These are phyloP conservation scores for Leccinum variicolor DNA, from an alignment of 768 basidiomycete genomes.

Conservation along the genomic window DNA sequence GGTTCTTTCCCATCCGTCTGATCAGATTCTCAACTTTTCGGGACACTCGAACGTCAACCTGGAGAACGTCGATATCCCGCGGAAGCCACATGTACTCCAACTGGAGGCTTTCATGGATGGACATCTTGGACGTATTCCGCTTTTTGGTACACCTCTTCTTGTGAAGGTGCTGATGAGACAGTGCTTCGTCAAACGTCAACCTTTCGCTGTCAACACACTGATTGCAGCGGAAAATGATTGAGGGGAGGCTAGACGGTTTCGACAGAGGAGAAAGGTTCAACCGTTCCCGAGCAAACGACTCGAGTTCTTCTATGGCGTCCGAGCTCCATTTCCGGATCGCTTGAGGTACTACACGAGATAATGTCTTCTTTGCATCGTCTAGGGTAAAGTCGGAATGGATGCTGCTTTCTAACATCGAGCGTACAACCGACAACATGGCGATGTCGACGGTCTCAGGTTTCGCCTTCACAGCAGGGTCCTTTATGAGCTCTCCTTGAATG, in stretches of 20 bases:
- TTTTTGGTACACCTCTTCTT: neutral
- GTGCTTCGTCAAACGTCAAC: constrained; percentile 4
- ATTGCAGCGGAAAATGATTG: constrained; percentile 12
- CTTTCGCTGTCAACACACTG: neutral
- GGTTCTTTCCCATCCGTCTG: constrained; percentile 7
- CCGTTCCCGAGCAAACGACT: constrained; percentile 2
- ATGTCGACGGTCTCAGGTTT: constrained; percentile 5
- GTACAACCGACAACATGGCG: neutral
- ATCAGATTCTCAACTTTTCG: constrained; percentile 11
- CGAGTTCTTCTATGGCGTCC: constrained; percentile 7
- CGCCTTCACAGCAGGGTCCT: neutral
- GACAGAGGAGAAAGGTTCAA: neutral
- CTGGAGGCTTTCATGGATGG: neutral
- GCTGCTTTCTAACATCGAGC: neutral
- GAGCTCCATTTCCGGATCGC: constrained; percentile 7
- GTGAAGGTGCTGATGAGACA: constrained; percentile 10
- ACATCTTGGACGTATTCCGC: neutral
- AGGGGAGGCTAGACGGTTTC: constrained; percentile 3
- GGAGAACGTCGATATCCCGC: constrained; percentile 1
- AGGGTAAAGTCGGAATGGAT: neutral
- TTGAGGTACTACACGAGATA: neutral
- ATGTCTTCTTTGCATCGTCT: neutral
- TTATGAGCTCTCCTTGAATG: neutral
- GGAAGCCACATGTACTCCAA: neutral
- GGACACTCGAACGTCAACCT: constrained; percentile 3